Percentiles rank a stretch among this genome's conserved stretches.
These are phyloP conservation scores for Geotrichum fermentans DNA, from an alignment of 1,139 yeast genomes.

Conservation along the genomic window DNA sequence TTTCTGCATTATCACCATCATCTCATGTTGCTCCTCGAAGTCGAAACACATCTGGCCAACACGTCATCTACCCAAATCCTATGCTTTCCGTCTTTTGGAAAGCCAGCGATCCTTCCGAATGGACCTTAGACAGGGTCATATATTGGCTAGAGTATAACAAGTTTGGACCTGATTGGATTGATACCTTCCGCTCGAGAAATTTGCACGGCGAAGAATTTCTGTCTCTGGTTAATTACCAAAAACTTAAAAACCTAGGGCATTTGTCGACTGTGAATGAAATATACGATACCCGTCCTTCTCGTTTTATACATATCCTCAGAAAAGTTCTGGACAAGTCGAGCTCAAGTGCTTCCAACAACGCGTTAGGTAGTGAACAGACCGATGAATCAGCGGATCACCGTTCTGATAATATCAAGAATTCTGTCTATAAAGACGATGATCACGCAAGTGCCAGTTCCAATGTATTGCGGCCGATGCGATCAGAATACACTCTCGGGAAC, in stretches of 20 bases:
- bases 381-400: conserved; percentile 4
- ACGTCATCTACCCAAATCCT: conserved; percentile 21
- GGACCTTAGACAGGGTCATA: conserved; percentile 66
- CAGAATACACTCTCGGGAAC: conserved; percentile 10
- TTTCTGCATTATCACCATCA: conserved; percentile 18
- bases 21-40: conserved; percentile 19
- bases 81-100: conserved; percentile 30
- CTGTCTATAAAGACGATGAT: background rate
- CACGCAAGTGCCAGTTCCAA: background rate
- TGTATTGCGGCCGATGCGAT: conserved; percentile 10
- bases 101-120: conserved; percentile 43
- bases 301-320: conserved; percentile 52
- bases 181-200: conserved; percentile 54
- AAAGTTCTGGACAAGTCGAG: conserved; percentile 43
- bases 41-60: conserved; percentile 23
- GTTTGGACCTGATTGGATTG: conserved; percentile 71
- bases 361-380: conserved; percentile 17
- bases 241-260: conserved; percentile 40
- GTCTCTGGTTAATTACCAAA: conserved; percentile 63
- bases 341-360: conserved; percentile 21
- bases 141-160: conserved; percentile 63
- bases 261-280: conserved; percentile 41
- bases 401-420: no score
- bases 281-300: conserved; percentile 48
- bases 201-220: conserved; percentile 62